Percentiles rank a stretch among this genome's conserved stretches.
Evolutionary conservation across 192 early-diverging fungal genomes (phyloP).

Genomic region (Coemansia aciculifera): DNA sequence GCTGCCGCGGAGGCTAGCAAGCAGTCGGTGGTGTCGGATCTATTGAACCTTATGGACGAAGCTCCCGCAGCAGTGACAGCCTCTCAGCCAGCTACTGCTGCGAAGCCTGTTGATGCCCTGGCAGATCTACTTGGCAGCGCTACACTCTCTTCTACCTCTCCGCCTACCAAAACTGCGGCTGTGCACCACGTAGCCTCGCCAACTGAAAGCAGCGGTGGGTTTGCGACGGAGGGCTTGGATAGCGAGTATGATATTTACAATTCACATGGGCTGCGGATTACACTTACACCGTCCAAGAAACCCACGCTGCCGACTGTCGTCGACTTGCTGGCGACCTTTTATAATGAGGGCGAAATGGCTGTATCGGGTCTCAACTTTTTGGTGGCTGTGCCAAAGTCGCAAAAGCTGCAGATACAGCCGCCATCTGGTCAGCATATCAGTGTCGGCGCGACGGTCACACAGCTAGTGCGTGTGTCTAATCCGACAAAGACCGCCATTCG

Average conservation of each 20-base stretch:
- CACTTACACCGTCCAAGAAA: slow-evolving; percentile 72
- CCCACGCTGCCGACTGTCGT: slow-evolving; percentile 60
- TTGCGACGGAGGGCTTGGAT: slow-evolving; percentile 29
- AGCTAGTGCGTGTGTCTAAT: slow-evolving; percentile 85
- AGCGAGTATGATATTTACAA: slow-evolving; percentile 66
- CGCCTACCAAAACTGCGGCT: slow-evolving; percentile 6
- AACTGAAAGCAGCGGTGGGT: background rate
- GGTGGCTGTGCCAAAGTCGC: slow-evolving; percentile 92
- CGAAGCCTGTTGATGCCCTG: slow-evolving; percentile 55
- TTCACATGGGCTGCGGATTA: slow-evolving; percentile 76
- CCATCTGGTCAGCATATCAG: slow-evolving; percentile 68
- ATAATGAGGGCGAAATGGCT: slow-evolving; percentile 63
- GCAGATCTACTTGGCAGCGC: slow-evolving; percentile 77
- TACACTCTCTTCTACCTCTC: slow-evolving; percentile 44
- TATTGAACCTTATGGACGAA: slow-evolving; percentile 73
- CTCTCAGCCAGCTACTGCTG: background rate
- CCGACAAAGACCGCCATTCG: slow-evolving; percentile 63
- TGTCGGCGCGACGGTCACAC: slow-evolving; percentile 66
- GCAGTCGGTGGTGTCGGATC: slow-evolving; percentile 47
- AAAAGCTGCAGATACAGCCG: slow-evolving; percentile 83
- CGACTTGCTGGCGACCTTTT: slow-evolving; percentile 69
- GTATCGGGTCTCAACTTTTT: slow-evolving; percentile 71
- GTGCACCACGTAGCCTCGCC: slow-evolving; percentile 23
- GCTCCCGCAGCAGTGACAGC: slow-evolving; percentile 9
- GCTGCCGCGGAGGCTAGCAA: slow-evolving; percentile 26